Evolutionary conservation across 2,329 filamentous ascomycete genomes (phyloP).

Genomic region (Pseudogymnoascus sp.): DNA sequence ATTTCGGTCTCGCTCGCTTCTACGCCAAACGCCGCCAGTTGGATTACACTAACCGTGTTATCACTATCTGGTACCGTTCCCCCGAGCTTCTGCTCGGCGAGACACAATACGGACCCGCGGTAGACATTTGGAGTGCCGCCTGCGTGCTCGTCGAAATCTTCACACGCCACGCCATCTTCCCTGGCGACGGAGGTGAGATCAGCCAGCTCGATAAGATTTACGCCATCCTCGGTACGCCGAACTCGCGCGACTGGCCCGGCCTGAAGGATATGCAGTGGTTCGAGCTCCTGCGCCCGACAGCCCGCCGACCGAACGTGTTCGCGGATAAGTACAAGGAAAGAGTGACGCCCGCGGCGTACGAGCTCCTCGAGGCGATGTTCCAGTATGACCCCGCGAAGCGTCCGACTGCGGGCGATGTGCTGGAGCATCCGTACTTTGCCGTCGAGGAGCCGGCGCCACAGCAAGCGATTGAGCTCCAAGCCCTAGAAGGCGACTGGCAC

Average conservation of each 20-base stretch:
- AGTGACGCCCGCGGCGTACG: slow-evolving; percentile 72
- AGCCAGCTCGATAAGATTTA: slow-evolving; percentile 98
- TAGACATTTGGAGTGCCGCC: slow-evolving; percentile 95
- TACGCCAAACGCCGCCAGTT: slow-evolving; percentile 87
- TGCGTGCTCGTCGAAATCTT: slow-evolving; percentile 98
- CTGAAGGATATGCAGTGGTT: slow-evolving; percentile 97
- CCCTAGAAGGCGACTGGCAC: slow-evolving; percentile 91
- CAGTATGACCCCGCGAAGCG: slow-evolving; percentile 78
- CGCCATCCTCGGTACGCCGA: slow-evolving; percentile 81
- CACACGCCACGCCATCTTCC: slow-evolving; percentile 86
- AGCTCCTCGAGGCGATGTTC: slow-evolving; percentile 78
- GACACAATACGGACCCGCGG: slow-evolving; percentile 80
- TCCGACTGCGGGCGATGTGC: slow-evolving; percentile 74
- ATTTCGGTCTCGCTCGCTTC: slow-evolving; percentile 93
- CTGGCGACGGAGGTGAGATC: slow-evolving; percentile 91
- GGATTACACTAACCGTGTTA: slow-evolving; percentile 97
- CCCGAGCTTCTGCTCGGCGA: slow-evolving; percentile 87
- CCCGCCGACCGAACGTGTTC: slow-evolving; percentile 67
- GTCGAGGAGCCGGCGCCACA: slow-evolving; percentile 68
- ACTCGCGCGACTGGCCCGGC: slow-evolving; percentile 74
- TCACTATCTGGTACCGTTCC: slow-evolving; percentile 96
- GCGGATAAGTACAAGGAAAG: slow-evolving; percentile 73
- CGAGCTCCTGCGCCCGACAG: slow-evolving; percentile 74
- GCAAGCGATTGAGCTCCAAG: slow-evolving; percentile 74
- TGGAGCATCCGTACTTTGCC: slow-evolving; percentile 83